Evolutionary conservation across 2,329 filamentous ascomycete species (phyloP).

Genomic region (Fusarium sp.): DNA sequence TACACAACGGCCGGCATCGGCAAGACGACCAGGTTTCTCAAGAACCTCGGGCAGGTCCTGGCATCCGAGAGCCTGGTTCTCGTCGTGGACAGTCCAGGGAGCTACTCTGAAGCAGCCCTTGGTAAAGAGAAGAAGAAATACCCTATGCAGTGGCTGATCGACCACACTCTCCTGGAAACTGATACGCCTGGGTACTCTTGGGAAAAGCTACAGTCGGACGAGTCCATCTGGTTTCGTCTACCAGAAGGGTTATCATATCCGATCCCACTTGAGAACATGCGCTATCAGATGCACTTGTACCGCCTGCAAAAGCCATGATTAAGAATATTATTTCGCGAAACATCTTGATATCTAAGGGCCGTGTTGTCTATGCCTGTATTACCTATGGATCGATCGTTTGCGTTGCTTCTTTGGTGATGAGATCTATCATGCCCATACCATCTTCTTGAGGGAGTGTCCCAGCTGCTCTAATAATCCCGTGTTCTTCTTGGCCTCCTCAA

Average conservation of each 20-base stretch:
- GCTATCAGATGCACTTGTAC: conserved; percentile 92
- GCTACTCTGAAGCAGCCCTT: conserved; percentile 85
- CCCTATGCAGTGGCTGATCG: conserved; percentile 93
- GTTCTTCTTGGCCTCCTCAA: conserved; percentile 86
- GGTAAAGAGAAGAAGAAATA: conserved; percentile 76
- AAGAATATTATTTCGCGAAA: conserved; percentile 12
- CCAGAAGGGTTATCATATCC: conserved; percentile 78
- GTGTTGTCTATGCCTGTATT: conserved; percentile 25
- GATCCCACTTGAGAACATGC: conserved; percentile 92
- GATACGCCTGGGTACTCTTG: conserved; percentile 65
- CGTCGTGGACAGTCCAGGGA: conserved; percentile 93
- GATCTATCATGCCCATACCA: conserved; percentile 79
- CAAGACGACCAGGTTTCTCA: conserved; percentile 81
- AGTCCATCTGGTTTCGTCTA: conserved; percentile 88
- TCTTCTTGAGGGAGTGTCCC: conserved; percentile 90
- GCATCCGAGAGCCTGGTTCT: conserved; percentile 76
- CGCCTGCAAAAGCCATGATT: conserved; percentile 51
- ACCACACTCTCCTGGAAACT: conserved; percentile 77
- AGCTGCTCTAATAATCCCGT: conserved; percentile 89
- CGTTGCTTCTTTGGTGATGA: conserved; percentile 27
- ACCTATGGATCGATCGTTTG: conserved; percentile 15
- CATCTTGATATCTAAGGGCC: conserved; percentile 39
- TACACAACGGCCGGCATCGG: conserved; percentile 81
- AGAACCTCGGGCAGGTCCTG: conserved; percentile 72
- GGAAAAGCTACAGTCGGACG: conserved; percentile 80